Base-by-base conservation (phyloP, 257 asterid species). In the Catharanthus roseus region DNA sequence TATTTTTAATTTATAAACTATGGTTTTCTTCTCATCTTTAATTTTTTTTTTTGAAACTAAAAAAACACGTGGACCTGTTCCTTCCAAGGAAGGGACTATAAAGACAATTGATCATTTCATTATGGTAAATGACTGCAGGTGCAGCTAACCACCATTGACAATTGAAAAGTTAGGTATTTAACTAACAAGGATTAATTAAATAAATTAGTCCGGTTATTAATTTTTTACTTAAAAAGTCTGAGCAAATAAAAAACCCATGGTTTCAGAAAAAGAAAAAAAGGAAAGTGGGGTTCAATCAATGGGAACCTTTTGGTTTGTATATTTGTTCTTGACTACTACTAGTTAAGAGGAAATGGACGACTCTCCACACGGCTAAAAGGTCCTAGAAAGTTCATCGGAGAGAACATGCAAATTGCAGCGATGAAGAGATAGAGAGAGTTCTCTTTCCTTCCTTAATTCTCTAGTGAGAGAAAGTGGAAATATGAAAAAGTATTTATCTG, bases 371-470 rank as follows among this genome's bases (percentile, higher is more conserved):
- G 19, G 3, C 7, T 2, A 8, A 54, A 55, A 26, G 28, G 36
- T n/a, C 39, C 13, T 4, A 12, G 24, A 57, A 57, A 31, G 19
- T 1, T 13, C 3, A 12, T 16, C n/a, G n/a, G 16, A 18, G 26
- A 61, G 23, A 61, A 61, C 47, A 62, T 33, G 67, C 45, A 62
- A 31, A n/a, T n/a, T n/a, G n/a, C n/a, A n/a, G n/a, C n/a, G n/a
- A n/a, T n/a, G n/a, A n/a, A n/a, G n/a, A n/a, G n/a, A n/a, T n/a
- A n/a, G n/a, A n/a, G n/a, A n/a, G n/a, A n/a, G n/a, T n/a, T n/a
- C n/a, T n/a, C n/a, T n/a, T n/a, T n/a, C n/a, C n/a, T n/a, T n/a
- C n/a, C n/a, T n/a, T n/a, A n/a, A n/a, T n/a, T n/a, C n/a, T n/a
- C n/a, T n/a, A n/a, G n/a, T n/a, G n/a, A n/a, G n/a, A n/a, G n/a